Evolutionary conservation across 2,329 filamentous ascomycete genomes (phyloP), one percentile per base, ranked within the genome.

Genomic region (Peltaster fructicola): DNA sequence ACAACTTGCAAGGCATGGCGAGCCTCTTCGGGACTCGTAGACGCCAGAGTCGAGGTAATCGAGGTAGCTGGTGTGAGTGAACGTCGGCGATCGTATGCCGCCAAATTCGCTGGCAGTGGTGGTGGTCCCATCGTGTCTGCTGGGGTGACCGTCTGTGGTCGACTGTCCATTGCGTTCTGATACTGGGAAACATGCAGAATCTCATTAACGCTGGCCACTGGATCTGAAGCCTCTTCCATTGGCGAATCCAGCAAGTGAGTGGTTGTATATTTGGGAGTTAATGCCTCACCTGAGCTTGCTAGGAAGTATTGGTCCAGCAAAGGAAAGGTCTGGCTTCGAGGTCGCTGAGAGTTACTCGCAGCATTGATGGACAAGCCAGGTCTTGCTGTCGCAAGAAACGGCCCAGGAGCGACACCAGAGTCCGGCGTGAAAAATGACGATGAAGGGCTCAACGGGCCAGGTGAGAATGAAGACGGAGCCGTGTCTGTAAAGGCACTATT

Each of bases 321-420:
- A 1, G 82, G 80, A 34, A 91, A 82, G 0, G 81, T 91, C 49
- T 90, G 81, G 47, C 79, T 88, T 42, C 81, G 65, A n/a, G 78
- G 79, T 28, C 80, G 65, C 39, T 76, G 73, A 36, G 73, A 70
- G 39, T 68, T 68, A 58, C 54, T 29, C 52, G 53, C 20, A 51
- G 48, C 18, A 53, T 56, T 26, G 56, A 54, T 17, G 57, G 54
- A 30, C 56, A 60, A 29, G n/a, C n/a, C n/a, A n/a, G n/a, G n/a
- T n/a, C n/a, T n/a, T n/a, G 57, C 6, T 56, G 61, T 13, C 61
- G 56, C 29, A 65, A 57, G n/a, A 44, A 84, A 88, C 1, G 69
- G 65, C 26, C 72, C 54, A 4, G 54, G 50, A n/a, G 55, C 73
- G 3, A 63, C 61, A 30, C 70, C 71, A 8, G 71, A 63, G 35